Conservation (phyloP, 495 filamentous ascomycete genomes). For the Trichoderma virens region DNA sequence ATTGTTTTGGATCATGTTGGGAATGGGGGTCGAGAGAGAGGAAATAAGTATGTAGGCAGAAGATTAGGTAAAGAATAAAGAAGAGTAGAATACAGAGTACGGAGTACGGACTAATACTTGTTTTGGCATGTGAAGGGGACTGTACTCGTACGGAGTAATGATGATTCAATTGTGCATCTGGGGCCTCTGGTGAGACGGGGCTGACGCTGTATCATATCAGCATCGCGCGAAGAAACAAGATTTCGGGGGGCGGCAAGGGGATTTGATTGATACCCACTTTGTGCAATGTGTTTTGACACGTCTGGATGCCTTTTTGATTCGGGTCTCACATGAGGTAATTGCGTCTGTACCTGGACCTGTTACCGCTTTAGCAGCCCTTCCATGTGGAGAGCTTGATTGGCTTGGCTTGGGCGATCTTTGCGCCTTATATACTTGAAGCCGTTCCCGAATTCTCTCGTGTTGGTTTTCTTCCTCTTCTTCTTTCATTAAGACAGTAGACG, state of each 20-base stretch:
- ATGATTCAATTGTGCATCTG: not conserved
- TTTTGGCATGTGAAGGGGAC: too few species aligned
- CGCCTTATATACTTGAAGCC: not conserved
- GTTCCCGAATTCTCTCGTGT: not conserved
- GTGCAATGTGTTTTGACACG: not conserved
- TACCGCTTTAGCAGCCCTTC: not conserved
- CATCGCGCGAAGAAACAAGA: not conserved
- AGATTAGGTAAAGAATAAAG: not conserved
- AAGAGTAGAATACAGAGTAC: too few species aligned
- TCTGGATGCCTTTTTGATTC: not conserved
- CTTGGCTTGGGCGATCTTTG: not conserved
- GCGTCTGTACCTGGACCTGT: not conserved
- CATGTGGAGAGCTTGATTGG: not conserved
- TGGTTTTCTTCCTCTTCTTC: not conserved
- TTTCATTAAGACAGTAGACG: not conserved
- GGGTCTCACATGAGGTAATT: constrained; percentile 2
- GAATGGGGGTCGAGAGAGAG: too few species aligned
- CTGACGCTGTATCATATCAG: not conserved
- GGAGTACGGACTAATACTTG: too few species aligned
- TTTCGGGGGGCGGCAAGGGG: not conserved
- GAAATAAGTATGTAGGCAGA: not conserved
- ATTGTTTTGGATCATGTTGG: not conserved
- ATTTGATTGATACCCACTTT: not conserved
- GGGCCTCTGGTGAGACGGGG: too few species aligned
- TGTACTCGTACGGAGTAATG: too few species aligned